Evolutionary conservation across 306 rosid genomes (phyloP).

Genomic region (Gynostemma pentaphyllum): DNA sequence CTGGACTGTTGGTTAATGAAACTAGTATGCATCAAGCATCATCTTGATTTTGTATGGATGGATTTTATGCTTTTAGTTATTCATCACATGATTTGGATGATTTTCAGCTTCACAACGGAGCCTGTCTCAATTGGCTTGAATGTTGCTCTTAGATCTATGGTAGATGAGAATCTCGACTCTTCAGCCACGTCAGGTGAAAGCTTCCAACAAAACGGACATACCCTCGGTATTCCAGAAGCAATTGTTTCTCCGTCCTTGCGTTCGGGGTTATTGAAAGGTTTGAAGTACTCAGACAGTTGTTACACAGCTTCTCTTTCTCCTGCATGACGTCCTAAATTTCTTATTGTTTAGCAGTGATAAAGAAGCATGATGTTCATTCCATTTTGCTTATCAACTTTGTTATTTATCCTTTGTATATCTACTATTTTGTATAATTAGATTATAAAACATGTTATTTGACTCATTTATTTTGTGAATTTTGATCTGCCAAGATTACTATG

Average conservation of each 20-base stretch:
- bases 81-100: neutral
- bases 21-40: neutral
- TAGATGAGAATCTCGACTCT: conserved; percentile 30
- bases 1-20: neutral
- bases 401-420: neutral
- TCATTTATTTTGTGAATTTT: neutral
- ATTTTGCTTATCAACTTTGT: neutral
- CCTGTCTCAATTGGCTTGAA: conserved; percentile 56
- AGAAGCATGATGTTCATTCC: neutral
- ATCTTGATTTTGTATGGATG: neutral
- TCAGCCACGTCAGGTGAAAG: conserved; percentile 19
- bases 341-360: neutral
- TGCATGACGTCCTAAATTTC: conserved; percentile 3
- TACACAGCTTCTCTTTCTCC: conserved; percentile 33
- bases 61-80: neutral
- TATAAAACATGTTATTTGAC: neutral
- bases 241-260: conserved; percentile 22
- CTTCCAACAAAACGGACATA: conserved; percentile 13
- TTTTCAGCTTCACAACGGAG: conserved; percentile 53
- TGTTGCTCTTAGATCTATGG: conserved; percentile 44
- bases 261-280: conserved; percentile 25
- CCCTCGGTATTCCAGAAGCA: conserved; percentile 59
- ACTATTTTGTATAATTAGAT: neutral
- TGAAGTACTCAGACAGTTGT: conserved; percentile 28
- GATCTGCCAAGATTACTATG: neutral